Evolutionary conservation across 1,139 yeast genomes (phyloP).

Genomic region (Sugiyamaella pinicola): DNA sequence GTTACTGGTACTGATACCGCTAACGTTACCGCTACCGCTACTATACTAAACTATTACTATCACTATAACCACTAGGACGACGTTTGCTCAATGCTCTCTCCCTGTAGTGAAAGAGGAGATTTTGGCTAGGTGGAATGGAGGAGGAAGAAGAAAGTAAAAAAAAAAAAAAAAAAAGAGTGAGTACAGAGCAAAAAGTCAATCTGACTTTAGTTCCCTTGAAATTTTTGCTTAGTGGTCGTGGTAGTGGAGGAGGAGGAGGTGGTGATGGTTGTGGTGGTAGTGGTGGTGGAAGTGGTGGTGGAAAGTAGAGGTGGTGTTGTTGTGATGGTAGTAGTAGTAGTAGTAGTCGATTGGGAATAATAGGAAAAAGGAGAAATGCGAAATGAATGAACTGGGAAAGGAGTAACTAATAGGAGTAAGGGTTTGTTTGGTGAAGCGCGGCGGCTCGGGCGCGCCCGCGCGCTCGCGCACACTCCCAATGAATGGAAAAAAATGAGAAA

Average conservation of each 20-base stretch:
- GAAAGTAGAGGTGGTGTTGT: background rate
- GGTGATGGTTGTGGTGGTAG: background rate
- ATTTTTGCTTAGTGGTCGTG: background rate
- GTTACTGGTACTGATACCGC: no score
- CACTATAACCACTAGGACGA: no score
- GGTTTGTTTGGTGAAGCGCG: conserved; percentile 3
- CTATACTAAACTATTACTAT: no score
- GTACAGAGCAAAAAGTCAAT: conserved; percentile 5
- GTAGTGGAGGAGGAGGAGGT: no score
- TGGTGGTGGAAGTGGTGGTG: background rate
- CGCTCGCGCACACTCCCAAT: background rate
- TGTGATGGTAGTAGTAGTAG: background rate
- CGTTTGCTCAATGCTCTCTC: no score
- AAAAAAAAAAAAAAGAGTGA: background rate
- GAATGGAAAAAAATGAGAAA: background rate
- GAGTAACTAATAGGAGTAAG: background rate
- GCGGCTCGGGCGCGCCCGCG: no score
- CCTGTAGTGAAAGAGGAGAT: no score
- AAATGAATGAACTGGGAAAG: background rate
- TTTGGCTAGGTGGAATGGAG: no score
- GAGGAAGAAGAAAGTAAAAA: no score
- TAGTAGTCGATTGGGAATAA: background rate
- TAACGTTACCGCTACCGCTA: no score
- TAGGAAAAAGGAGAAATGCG: no score
- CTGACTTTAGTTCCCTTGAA: conserved; percentile 4